Percentiles rank a stretch among this genome's conserved stretches.
phyloP scores from a whole-genome alignment of 371 early-diverging fungal genomes.

The Mucor velutinosus region DNA sequence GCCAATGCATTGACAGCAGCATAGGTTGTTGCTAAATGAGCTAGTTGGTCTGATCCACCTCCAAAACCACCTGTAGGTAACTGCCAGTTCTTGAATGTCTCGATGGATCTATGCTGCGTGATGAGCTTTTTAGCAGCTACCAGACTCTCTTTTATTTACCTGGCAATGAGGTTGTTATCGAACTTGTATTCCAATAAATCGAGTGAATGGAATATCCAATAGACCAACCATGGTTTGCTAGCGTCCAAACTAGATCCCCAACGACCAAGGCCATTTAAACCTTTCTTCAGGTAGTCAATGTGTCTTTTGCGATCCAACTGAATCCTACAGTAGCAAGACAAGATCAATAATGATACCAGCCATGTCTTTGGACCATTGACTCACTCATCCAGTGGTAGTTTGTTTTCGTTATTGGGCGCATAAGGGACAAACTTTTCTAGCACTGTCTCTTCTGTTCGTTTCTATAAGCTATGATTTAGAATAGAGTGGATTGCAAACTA shows the following conservation, averaged over 20 bases:
- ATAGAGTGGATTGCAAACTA: not conserved
- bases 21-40: conserved; percentile 88
- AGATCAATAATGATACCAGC: not conserved
- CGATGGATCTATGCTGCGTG: conserved; percentile 48
- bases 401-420: conserved; percentile 31
- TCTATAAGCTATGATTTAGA: conserved; percentile 16
- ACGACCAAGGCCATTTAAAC: conserved; percentile 55
- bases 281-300: conserved; percentile 55
- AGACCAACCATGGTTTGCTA: conserved; percentile 89
- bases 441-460: conserved; percentile 38
- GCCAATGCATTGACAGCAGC: conserved; percentile 82
- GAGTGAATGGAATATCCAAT: conserved; percentile 89
- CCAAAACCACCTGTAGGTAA: conserved; percentile 82
- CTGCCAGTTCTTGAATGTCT: conserved; percentile 72
- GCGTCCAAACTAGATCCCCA: conserved; percentile 82
- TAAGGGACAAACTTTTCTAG: conserved; percentile 37
- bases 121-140: not conserved
- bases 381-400: conserved; percentile 28
- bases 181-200: conserved; percentile 69
- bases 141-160: conserved; percentile 32
- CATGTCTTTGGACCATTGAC: not conserved
- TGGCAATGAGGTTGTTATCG: conserved; percentile 36
- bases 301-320: conserved; percentile 56
- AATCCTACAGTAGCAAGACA: conserved; percentile 35
- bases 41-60: conserved; percentile 80